Evolutionary conservation across 495 filamentous ascomycete genomes (phyloP).

Genomic region (Daldinia vernicosa): DNA sequence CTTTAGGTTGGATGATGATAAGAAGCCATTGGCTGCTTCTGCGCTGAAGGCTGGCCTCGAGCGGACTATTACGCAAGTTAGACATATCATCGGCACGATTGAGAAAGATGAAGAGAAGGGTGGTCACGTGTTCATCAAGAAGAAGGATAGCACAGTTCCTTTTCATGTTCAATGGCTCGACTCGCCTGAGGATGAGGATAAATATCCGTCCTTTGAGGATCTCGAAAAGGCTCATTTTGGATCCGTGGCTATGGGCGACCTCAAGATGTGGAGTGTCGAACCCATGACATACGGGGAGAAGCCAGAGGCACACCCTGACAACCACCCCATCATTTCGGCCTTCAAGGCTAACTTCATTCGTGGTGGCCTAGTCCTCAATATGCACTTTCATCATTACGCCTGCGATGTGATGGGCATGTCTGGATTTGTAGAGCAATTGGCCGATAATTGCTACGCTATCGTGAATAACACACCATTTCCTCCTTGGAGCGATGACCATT

Average conservation of each 20-base stretch:
- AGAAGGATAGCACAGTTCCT: constrained; percentile 50
- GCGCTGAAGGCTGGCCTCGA: constrained; percentile 52
- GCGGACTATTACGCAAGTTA: constrained; percentile 51
- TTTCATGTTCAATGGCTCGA: constrained; percentile 56
- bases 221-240: constrained; percentile 47
- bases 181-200: constrained; percentile 43
- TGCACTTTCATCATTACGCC: constrained; percentile 56
- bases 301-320: constrained; percentile 49
- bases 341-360: constrained; percentile 56
- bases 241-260: constrained; percentile 12
- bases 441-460: constrained; percentile 55
- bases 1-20: constrained; percentile 50
- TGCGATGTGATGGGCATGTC: constrained; percentile 58
- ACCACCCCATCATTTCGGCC: constrained; percentile 47
- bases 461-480: constrained; percentile 46
- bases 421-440: constrained; percentile 51
- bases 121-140: constrained; percentile 55
- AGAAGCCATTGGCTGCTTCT: constrained; percentile 39
- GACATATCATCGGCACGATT: constrained; percentile 56
- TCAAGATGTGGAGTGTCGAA: constrained; percentile 45
- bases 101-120: constrained; percentile 48
- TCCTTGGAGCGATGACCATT: constrained; percentile 47
- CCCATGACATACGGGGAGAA: constrained; percentile 53
- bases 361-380: constrained; percentile 54
- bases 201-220: constrained; percentile 45